Base-by-base conservation (phyloP, 2,329 filamentous ascomycete species). In the Penicillium sp. region DNA sequence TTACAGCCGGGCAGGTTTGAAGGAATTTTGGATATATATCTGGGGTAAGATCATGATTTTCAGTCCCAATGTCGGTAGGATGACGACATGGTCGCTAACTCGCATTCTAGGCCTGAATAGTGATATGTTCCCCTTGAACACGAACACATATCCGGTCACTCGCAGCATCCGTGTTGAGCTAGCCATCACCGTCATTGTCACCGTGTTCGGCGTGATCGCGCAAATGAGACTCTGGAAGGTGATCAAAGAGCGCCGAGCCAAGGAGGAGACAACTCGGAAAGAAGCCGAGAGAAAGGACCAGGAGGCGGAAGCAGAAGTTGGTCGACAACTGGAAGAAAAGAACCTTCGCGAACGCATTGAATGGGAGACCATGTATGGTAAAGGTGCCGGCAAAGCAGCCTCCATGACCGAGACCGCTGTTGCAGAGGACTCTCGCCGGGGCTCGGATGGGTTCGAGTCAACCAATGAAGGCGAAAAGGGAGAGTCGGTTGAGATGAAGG, bases 11-110 rank as follows among this genome's bases (percentile, higher is more conserved):
- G 92, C 93, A n/a, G 94, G 94, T 0, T 80, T 96, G 69, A 97
- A 97, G 75, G 94, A 98, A 75, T 97, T 97, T 68, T 98, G 94
- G 94, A 84, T 92, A 6, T 98, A 96, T 74, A 83, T 96, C 40
- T 98, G 94, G 94, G 81, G 84, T 86, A 74, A 75, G 83, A 53
- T 7, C 5, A 28, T 11, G 28, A 19, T 28, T 3, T 8, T 35
- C 19, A n/a, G 5, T 0, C 25, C 14, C 19, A 19, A 49, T 6
- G 14, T 30, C 3, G 1, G 8, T 52, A 14, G n/a, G 2, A 6
- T 14, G 42, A 16, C 22, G 26, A 19, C 3, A 26, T 10, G 19
- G 49, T 35, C 38, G n/a, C 62, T 68, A 52, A 71, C 62, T 38
- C 45, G 14, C 7, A 16, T 22, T 45, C 33, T 63, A 87, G 85